phyloP scores from a whole-genome alignment of 148 eudicot species.

The Persicaria maculosa region DNA sequence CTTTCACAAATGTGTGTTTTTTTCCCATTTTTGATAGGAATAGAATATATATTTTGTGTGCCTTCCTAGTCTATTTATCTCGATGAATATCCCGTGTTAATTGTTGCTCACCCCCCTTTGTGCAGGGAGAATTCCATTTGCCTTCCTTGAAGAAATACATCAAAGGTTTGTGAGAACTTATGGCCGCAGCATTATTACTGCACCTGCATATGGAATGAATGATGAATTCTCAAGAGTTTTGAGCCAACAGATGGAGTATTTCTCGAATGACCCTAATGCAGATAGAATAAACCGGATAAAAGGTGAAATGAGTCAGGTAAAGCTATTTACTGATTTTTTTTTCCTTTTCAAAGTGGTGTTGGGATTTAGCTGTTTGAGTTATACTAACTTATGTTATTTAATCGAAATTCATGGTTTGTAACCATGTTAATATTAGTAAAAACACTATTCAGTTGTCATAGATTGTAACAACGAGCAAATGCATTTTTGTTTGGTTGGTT shows the following conservation, averaged over 20 bases:
- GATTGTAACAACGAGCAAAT: not conserved
- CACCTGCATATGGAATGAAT: conserved; percentile 92
- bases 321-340: not conserved
- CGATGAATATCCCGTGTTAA: not conserved
- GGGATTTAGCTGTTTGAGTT: not conserved
- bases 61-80: not conserved
- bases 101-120: not conserved
- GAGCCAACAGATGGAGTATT: conserved; percentile 93
- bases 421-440: not conserved
- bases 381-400: no score
- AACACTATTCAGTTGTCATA: not conserved
- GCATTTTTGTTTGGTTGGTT: not conserved
- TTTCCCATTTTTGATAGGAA: not conserved
- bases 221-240: conserved; percentile 94
- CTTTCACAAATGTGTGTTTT: not conserved
- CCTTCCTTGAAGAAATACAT: conserved; percentile 94
- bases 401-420: no score
- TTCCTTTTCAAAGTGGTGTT: not conserved
- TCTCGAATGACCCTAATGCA: conserved; percentile 85
- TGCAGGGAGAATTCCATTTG: conserved; percentile 94
- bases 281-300: conserved; percentile 82
- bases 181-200: conserved; percentile 72
- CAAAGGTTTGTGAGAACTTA: conserved; percentile 92
- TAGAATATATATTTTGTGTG: not conserved
- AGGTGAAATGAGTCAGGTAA: conserved; percentile 98